Percentiles rank a stretch among this genome's conserved stretches.
phyloP scores from a whole-genome alignment of 2,329 filamentous ascomycete genomes.

The Xylaria sp. region DNA sequence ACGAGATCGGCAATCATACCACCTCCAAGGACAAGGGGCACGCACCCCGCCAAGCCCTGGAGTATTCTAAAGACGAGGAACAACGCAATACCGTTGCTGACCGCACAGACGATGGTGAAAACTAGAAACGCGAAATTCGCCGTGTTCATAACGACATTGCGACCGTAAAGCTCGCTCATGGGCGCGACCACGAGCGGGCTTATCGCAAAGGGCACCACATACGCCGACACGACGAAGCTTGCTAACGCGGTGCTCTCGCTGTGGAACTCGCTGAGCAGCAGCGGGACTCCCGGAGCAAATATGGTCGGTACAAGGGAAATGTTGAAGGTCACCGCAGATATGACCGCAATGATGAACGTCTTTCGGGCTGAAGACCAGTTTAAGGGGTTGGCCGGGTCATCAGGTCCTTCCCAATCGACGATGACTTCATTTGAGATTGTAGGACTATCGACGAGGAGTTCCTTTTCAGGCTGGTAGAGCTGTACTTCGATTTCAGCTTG shows the following conservation, averaged over 20 bases:
- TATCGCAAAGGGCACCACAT: constrained; percentile 36
- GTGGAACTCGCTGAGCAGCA: constrained; percentile 35
- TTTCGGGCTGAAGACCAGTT: constrained; percentile 32
- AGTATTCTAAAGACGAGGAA: constrained; percentile 46
- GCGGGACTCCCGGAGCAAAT: constrained; percentile 36
- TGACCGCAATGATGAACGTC: constrained; percentile 24
- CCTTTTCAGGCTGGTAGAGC: constrained; percentile 19
- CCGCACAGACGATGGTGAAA: constrained; percentile 37
- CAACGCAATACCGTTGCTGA: constrained; percentile 32
- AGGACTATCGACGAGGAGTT: constrained; percentile 12
- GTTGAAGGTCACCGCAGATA: constrained; percentile 32
- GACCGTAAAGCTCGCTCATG: constrained; percentile 39
- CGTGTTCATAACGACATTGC: constrained; percentile 33
- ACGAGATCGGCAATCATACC: constrained; percentile 54
- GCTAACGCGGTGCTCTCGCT: constrained; percentile 32
- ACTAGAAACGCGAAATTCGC: constrained; percentile 36
- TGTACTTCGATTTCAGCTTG: neutral
- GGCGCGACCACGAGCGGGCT: constrained; percentile 36
- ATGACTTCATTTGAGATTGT: constrained; percentile 21
- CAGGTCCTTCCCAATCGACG: constrained; percentile 31
- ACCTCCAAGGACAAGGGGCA: constrained; percentile 50
- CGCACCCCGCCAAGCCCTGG: constrained; percentile 46
- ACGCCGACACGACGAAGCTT: constrained; percentile 36
- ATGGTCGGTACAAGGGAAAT: constrained; percentile 39
- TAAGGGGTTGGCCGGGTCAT: constrained; percentile 30